Conservation (phyloP, 768 basidiomycete species). For the Exidia glandulosa region DNA sequence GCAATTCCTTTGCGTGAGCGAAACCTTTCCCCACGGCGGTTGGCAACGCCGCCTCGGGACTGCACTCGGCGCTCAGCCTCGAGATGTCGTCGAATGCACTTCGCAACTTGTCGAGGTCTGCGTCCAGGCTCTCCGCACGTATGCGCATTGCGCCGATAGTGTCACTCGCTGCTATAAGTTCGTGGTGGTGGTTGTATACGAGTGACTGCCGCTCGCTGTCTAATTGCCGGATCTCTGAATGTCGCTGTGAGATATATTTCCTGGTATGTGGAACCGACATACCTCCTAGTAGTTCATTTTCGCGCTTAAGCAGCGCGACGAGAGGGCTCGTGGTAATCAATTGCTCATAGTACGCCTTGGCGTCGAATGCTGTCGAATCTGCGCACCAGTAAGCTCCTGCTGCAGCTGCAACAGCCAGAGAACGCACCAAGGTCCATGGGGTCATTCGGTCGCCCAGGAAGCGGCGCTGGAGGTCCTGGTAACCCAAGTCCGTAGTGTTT, state of each 20-base stretch:
- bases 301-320: constrained; percentile 58
- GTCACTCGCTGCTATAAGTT: constrained; percentile 89
- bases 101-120: constrained; percentile 70
- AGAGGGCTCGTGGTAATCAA: constrained; percentile 73
- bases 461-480: constrained; percentile 49
- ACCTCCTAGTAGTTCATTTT: constrained; percentile 76
- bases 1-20: neutral
- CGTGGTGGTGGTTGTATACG: constrained; percentile 93
- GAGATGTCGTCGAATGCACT: constrained; percentile 83
- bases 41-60: neutral
- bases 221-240: constrained; percentile 73
- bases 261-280: constrained; percentile 5
- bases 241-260: neutral
- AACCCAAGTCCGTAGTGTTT: constrained; percentile 82
- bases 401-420: neutral
- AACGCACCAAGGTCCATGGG: constrained; percentile 71
- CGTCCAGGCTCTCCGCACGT: constrained; percentile 75
- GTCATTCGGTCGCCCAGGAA: constrained; percentile 47
- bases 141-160: constrained; percentile 73
- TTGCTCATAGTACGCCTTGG: constrained; percentile 76
- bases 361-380: constrained; percentile 79
- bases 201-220: constrained; percentile 83
- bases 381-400: constrained; percentile 2
- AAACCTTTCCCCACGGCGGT: neutral
- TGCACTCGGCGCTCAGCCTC: constrained; percentile 48